A percentile compares a stretch with the other conserved stretches of the same genome.
phyloP scores from a whole-genome alignment of 2,329 filamentous ascomycete genomes.

The Pseudovirgaria hyperparasitica region DNA sequence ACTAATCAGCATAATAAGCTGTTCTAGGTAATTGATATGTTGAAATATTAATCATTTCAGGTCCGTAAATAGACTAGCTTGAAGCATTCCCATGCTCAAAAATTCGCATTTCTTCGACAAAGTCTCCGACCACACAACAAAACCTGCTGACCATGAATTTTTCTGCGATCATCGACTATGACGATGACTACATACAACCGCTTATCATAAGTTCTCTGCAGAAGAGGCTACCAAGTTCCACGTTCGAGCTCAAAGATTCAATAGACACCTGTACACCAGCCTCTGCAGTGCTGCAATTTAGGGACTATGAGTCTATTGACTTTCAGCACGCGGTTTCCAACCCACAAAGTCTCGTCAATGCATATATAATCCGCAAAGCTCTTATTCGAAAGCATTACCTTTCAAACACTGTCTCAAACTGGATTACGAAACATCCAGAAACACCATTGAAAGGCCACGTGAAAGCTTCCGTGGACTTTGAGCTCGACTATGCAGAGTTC shows the following conservation, averaged over 20 bases:
- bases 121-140: too few relatives aligned
- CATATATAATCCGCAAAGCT: slow-evolving; percentile 91
- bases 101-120: too few relatives aligned
- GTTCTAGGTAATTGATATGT: too few relatives aligned
- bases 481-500: slow-evolving; percentile 94
- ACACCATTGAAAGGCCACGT: slow-evolving; percentile 58
- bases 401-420: slow-evolving; percentile 68
- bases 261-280: slow-evolving; percentile 32
- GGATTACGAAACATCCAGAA: slow-evolving; percentile 70
- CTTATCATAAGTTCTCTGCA: slow-evolving; percentile 65
- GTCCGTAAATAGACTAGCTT: too few relatives aligned
- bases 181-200: slow-evolving; percentile 79
- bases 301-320: slow-evolving; percentile 75
- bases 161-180: slow-evolving; percentile 70
- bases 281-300: slow-evolving; percentile 58
- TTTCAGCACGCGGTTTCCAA: slow-evolving; percentile 61
- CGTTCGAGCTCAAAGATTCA: slow-evolving; percentile 43
- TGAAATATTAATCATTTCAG: too few relatives aligned
- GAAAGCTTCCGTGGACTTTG: slow-evolving; percentile 71
- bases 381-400: slow-evolving; percentile 94
- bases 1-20: too few relatives aligned
- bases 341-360: slow-evolving; percentile 58
- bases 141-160: slow-evolving; percentile 27
- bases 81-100: too few relatives aligned
- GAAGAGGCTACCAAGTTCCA: slow-evolving; percentile 42